Conservation (phyloP, 768 basidiomycete species). For the Pisolithus orientalis region DNA sequence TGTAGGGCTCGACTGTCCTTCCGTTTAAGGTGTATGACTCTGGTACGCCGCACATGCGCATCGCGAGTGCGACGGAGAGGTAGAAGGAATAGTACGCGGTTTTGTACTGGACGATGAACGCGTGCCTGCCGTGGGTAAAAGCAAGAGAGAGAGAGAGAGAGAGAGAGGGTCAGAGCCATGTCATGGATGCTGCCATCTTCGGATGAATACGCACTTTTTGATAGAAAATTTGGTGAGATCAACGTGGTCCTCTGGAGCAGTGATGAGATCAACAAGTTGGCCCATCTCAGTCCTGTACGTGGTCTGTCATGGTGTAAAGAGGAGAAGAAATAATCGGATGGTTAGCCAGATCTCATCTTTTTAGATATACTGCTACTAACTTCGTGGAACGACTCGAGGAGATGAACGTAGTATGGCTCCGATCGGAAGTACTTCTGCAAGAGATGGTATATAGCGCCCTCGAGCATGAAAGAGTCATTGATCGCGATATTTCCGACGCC, state of each 20-base stretch:
- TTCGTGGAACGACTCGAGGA: constrained; percentile 90
- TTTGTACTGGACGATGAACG: constrained; percentile 93
- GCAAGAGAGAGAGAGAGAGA: background rate
- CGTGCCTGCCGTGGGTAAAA: constrained; percentile 48
- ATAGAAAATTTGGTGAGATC: constrained; percentile 87
- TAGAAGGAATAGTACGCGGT: constrained; percentile 98
- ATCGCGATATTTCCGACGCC: constrained; percentile 74
- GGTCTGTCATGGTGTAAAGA: constrained; percentile 26
- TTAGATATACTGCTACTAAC: constrained; percentile 28
- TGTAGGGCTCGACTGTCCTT: constrained; percentile 52
- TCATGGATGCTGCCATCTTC: background rate
- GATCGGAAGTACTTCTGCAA: constrained; percentile 81
- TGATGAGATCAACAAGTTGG: constrained; percentile 92
- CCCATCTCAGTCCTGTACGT: constrained; percentile 94
- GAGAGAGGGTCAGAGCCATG: background rate
- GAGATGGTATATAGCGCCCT: constrained; percentile 86
- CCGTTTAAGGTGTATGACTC: constrained; percentile 37
- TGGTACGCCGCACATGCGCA: constrained; percentile 70
- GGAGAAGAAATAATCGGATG: background rate
- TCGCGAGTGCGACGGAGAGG: constrained; percentile 92
- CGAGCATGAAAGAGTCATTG: constrained; percentile 96
- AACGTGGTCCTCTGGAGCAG: constrained; percentile 85
- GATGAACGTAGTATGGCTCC: constrained; percentile 78
- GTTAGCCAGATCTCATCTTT: background rate
- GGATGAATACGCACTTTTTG: constrained; percentile 48